A percentile compares a stretch with the other conserved stretches of the same genome.
Evolutionary conservation across 2,329 filamentous ascomycete genomes (phyloP).

Genomic region (Falciphora oryzae): DNA sequence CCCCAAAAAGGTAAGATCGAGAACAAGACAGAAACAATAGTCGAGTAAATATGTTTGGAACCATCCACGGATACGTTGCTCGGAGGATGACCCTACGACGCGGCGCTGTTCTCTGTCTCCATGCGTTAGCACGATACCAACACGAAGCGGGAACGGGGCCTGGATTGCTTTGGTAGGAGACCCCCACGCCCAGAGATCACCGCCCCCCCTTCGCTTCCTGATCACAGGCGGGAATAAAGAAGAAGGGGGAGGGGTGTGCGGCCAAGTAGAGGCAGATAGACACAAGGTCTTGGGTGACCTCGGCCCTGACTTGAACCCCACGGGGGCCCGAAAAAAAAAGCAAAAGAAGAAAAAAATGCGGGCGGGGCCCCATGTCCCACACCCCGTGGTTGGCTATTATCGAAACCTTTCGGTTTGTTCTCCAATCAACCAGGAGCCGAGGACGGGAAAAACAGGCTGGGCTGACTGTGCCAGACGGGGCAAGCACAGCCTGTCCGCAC

Average conservation of each 20-base stretch:
- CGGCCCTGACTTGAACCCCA: too few relatives aligned
- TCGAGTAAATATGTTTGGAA: too few relatives aligned
- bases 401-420: too few relatives aligned
- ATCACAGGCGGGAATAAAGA: not conserved
- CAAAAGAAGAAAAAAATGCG: too few relatives aligned
- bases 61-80: not conserved
- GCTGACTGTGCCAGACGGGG: not conserved
- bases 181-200: not conserved
- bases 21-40: too few relatives aligned
- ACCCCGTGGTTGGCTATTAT: too few relatives aligned
- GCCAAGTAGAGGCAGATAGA: too few relatives aligned
- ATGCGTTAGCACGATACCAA: not conserved
- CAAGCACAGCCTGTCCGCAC: too few relatives aligned
- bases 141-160: not conserved
- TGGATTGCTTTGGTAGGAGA: not conserved
- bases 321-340: too few relatives aligned
- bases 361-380: too few relatives aligned
- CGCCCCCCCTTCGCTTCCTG: not conserved
- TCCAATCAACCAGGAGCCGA: not conserved
- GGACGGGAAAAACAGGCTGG: not conserved
- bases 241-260: not conserved
- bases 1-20: not conserved
- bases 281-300: not conserved
- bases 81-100: not conserved
- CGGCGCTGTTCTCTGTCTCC: too few relatives aligned